A percentile compares a stretch with the other conserved stretches of the same genome.
Conservation (phyloP, 352 stramenopile species). For the Phytophthora pisi region DNA sequence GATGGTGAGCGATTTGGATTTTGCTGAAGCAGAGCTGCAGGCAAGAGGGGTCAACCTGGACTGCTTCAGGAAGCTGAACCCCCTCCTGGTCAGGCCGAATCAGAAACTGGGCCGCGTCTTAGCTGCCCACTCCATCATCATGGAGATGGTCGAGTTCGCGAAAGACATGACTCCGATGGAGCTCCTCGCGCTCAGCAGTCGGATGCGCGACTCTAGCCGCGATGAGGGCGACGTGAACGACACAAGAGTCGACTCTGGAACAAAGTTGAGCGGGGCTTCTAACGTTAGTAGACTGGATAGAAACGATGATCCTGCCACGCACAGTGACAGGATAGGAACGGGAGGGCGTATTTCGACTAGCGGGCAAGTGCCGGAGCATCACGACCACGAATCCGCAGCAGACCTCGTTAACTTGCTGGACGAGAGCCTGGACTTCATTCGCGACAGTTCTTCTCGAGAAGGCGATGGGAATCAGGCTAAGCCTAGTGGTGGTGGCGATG, state of each 20-base stretch:
- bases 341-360: neutral
- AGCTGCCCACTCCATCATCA: constrained; percentile 74
- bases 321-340: neutral
- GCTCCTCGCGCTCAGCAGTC: constrained; percentile 29
- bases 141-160: constrained; percentile 66
- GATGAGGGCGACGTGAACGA: constrained; percentile 6
- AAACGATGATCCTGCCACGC: neutral
- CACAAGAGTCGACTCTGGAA: neutral
- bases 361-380: neutral
- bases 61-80: constrained; percentile 61
- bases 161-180: constrained; percentile 43
- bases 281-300: neutral
- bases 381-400: constrained; percentile 21
- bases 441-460: constrained; percentile 9
- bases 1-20: constrained; percentile 74
- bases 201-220: constrained; percentile 18
- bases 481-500: constrained; percentile 4
- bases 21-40: constrained; percentile 58
- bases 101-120: constrained; percentile 75
- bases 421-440: constrained; percentile 52
- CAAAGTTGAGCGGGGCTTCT: constrained; percentile 1
- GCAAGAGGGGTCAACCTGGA: constrained; percentile 58
- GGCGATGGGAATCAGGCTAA: constrained; percentile 4
- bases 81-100: constrained; percentile 69
- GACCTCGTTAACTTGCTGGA: constrained; percentile 69